A percentile compares a stretch with the other conserved stretches of the same genome.
These are phyloP conservation scores for Puccinia hordei DNA, from an alignment of 1,284 basidiomycete genomes.

Conservation along the genomic window DNA sequence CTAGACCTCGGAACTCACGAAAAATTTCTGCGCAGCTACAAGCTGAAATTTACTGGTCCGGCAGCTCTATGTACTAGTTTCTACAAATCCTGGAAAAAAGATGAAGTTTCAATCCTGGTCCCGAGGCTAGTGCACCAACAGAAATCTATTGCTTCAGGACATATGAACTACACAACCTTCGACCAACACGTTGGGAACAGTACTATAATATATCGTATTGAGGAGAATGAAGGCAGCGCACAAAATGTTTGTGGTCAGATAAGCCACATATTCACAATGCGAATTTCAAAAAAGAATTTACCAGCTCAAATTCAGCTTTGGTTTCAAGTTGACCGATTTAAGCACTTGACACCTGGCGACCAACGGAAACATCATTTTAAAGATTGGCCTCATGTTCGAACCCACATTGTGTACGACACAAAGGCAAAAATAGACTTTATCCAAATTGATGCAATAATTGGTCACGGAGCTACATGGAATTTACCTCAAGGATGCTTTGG, in stretches of 20 bases:
- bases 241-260: conserved; percentile 20
- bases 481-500: conserved; percentile 25
- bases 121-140: conserved; percentile 31
- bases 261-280: conserved; percentile 35
- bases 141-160: background rate
- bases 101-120: background rate
- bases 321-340: conserved; percentile 27
- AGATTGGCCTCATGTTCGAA: conserved; percentile 22
- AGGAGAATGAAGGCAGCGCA: background rate
- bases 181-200: conserved; percentile 33
- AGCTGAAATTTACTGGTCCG: background rate
- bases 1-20: conserved; percentile 8
- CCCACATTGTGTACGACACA: conserved; percentile 17
- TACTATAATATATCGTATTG: conserved; percentile 12
- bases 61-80: conserved; percentile 13
- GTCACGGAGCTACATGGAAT: conserved; percentile 18
- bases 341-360: conserved; percentile 9
- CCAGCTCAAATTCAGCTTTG: conserved; percentile 19
- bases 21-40: background rate
- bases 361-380: conserved; percentile 30
- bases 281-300: background rate
- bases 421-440: conserved; percentile 28
- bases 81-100: conserved; percentile 15
- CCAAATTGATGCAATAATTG: conserved; percentile 22
- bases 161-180: background rate